Evolutionary conservation across 1,139 yeast genomes (phyloP), one percentile per base, ranked within the genome.

Genomic region (Suhomyces coccinellae): DNA sequence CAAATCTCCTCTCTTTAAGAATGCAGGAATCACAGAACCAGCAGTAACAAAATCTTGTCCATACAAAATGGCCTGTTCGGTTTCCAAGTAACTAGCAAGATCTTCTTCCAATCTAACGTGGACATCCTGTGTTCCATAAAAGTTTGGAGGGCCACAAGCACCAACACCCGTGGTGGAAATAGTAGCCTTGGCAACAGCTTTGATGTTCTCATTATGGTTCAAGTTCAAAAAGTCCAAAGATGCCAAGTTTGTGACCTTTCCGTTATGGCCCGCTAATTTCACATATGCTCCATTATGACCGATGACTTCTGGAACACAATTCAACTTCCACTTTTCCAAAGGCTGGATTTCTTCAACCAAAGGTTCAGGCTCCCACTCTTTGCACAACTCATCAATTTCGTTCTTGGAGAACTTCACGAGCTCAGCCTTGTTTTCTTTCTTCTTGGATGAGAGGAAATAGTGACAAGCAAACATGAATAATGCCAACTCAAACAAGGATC

Each of bases 111-210:
- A 75, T 56, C 85, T 75, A 48, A 84, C 85, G 60, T 93, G 99
- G 31, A 85, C 90, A 62, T 90, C 97, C 66, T 90, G 97, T 52
- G 93, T 87, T 49, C 99, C 99, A 65, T 91, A 93, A 58, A 93
- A 93, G 49, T 96, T 96, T 35, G 98, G 96, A 3, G 99, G 98
- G 26, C 98, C 97, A 73, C 99, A 93, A 1, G 98, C 95, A 52
- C 99, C 99, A 41, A 93, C 98, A 59, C 99, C 99, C 47, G 87
- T 82, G 46, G 75, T 73, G 38, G 74, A 72, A 50, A 93, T 83
- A 27, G 82, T 77, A 26, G 70, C 63, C 46, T 78, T 74, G 5
- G 93, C 90, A 14, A 74, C 78, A n/a, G 72, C 65, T 47, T 71
- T 72, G 33, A 90, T 72, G 14, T 53, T 62, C 14, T 67, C 65